Conservation (phyloP, 768 basidiomycete genomes). For the Leucocoprinus birnbaumii region DNA sequence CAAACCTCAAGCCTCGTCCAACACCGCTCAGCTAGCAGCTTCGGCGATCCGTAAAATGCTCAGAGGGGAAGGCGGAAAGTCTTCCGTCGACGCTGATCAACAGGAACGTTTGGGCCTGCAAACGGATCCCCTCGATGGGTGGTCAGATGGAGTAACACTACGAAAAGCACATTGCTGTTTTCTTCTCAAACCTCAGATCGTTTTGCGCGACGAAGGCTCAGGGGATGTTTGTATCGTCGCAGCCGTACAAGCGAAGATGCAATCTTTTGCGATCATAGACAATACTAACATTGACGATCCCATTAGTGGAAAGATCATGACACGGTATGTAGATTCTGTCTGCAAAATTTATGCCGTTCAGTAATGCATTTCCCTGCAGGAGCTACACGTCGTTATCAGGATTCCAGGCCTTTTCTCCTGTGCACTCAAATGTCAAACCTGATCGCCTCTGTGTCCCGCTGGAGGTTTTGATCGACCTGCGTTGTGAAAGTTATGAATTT, state of each 20-base stretch:
- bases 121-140: slow-evolving; percentile 64
- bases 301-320: slow-evolving; percentile 82
- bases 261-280: slow-evolving; percentile 82
- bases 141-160: slow-evolving; percentile 68
- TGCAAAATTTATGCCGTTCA: neutral
- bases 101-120: slow-evolving; percentile 27
- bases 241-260: slow-evolving; percentile 76
- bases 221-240: slow-evolving; percentile 68
- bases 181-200: slow-evolving; percentile 89
- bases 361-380: slow-evolving; percentile 34
- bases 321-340: slow-evolving; percentile 48
- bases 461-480: slow-evolving; percentile 84
- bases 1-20: slow-evolving; percentile 28
- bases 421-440: slow-evolving; percentile 31
- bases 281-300: slow-evolving; percentile 75
- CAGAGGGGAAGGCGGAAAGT: slow-evolving; percentile 46
- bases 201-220: slow-evolving; percentile 58
- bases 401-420: slow-evolving; percentile 86
- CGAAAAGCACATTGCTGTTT: slow-evolving; percentile 76
- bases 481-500: slow-evolving; percentile 78
- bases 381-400: slow-evolving; percentile 77
- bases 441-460: slow-evolving; percentile 71
- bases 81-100: slow-evolving; percentile 36
- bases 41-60: slow-evolving; percentile 64
- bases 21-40: slow-evolving; percentile 65